phyloP scores from a whole-genome alignment of 2,329 filamentous ascomycete species.

The Ceratocystis huliohia region DNA sequence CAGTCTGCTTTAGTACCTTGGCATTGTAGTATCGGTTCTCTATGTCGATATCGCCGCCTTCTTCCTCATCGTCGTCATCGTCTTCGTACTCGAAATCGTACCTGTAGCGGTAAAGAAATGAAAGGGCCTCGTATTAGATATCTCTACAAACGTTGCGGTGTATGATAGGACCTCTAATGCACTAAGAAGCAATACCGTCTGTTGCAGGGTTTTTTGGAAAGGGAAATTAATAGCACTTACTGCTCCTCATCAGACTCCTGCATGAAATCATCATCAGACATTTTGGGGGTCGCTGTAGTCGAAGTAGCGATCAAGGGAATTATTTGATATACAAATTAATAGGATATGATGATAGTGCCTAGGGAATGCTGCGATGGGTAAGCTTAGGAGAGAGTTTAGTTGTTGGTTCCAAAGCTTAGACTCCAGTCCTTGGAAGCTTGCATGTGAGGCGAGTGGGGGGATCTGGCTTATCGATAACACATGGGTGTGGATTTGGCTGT shows the following conservation, averaged over 20 bases:
- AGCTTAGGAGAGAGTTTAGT: neutral
- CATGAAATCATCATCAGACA: conserved; percentile 43
- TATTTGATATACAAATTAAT: neutral
- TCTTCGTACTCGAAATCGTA: conserved; percentile 98
- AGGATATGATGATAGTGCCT: neutral
- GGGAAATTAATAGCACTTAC: conserved; percentile 24
- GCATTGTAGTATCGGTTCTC: conserved; percentile 99
- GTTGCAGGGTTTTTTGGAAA: neutral
- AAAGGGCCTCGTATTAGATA: conserved; percentile 14
- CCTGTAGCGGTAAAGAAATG: conserved; percentile 27
- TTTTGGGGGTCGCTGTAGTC: conserved; percentile 24
- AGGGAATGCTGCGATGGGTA: neutral
- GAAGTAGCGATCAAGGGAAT: neutral
- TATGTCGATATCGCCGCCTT: conserved; percentile 80
- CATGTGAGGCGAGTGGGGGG: conserved; percentile 6
- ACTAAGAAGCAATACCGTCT: neutral
- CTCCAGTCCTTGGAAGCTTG: neutral
- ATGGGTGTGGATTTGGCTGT: neutral
- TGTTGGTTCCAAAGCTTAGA: neutral
- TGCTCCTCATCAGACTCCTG: conserved; percentile 38
- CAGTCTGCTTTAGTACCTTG: conserved; percentile 83
- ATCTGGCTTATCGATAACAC: neutral
- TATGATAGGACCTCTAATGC: too few relatives aligned
- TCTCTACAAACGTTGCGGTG: neutral
- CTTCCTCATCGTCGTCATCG: conserved; percentile 77